Conservation (phyloP, 2,329 filamentous ascomycete genomes). For the Cytospora leucostoma region DNA sequence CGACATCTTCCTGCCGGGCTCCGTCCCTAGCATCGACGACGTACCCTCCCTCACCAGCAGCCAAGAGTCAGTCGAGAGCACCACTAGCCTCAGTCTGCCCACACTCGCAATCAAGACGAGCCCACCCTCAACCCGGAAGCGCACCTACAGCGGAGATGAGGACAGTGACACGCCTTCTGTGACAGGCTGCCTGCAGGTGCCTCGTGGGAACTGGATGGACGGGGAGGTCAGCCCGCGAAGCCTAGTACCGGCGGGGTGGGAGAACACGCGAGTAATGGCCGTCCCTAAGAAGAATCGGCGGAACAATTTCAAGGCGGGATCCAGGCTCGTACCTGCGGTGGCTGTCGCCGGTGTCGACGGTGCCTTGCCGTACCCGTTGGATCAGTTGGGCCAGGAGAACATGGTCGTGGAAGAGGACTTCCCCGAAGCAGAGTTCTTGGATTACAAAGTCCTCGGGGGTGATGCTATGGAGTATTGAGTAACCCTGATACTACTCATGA, state of each 20-base stretch:
- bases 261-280: conserved; percentile 50
- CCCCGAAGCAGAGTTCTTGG: conserved; percentile 68
- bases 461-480: conserved; percentile 45
- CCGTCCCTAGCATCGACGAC: conserved; percentile 40
- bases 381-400: conserved; percentile 49
- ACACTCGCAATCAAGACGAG: conserved; percentile 24
- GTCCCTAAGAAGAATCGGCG: conserved; percentile 41
- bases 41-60: conserved; percentile 55
- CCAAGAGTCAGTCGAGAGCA: conserved; percentile 53
- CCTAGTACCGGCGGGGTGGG: conserved; percentile 41
- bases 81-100: conserved; percentile 26
- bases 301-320: conserved; percentile 16
- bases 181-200: conserved; percentile 23
- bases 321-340: conserved; percentile 29
- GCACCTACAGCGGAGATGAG: conserved; percentile 48
- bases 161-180: conserved; percentile 34
- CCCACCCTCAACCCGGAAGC: conserved; percentile 45
- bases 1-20: conserved; percentile 32
- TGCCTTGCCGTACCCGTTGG: conserved; percentile 17
- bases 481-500: conserved; percentile 30
- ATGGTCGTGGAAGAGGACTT: conserved; percentile 55
- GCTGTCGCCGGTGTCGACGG: conserved; percentile 28
- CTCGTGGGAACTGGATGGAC: conserved; percentile 37
- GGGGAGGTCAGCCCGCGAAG: conserved; percentile 45
- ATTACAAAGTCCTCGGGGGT: conserved; percentile 37